phyloP scores from a whole-genome alignment of 2,329 filamentous ascomycete genomes.

The Elsinoe fawcettii region DNA sequence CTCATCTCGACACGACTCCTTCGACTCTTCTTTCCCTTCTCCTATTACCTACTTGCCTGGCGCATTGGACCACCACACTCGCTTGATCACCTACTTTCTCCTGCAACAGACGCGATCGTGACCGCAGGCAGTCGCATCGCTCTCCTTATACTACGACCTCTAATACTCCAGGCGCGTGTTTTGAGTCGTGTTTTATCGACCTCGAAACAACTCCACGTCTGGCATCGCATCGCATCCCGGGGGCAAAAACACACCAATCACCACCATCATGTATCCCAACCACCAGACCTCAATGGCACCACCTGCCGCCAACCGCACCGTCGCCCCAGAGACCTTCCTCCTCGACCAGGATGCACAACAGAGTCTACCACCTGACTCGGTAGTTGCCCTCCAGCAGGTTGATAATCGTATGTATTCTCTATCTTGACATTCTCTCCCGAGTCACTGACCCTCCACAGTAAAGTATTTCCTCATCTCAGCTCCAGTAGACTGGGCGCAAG shows the following conservation, averaged over 20 bases:
- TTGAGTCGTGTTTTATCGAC: conserved; percentile 10
- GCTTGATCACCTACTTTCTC: not conserved
- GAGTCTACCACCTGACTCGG: conserved; percentile 88
- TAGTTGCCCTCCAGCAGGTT: conserved; percentile 95
- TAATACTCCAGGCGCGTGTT: conserved; percentile 14
- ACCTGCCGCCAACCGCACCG: conserved; percentile 57
- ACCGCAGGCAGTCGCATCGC: conserved; percentile 15
- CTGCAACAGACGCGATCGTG: conserved; percentile 4
- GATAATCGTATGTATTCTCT: conserved; percentile 68
- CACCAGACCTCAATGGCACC: conserved; percentile 76
- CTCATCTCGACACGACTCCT: conserved; percentile 9
- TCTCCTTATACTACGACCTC: not conserved
- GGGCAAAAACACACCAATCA: not conserved
- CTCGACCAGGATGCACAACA: conserved; percentile 95
- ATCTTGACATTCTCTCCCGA: not conserved
- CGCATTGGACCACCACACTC: conserved; percentile 8
- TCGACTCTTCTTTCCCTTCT: not conserved
- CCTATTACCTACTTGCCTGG: not conserved
- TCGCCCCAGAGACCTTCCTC: conserved; percentile 97
- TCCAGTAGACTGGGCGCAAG: conserved; percentile 92
- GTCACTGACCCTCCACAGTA: conserved; percentile 50
- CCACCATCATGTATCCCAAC: conserved; percentile 39
- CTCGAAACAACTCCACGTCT: conserved; percentile 12
- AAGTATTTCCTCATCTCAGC: conserved; percentile 99
- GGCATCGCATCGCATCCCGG: not conserved